phyloP scores from a whole-genome alignment of 495 filamentous ascomycete genomes.

The Terfezia boudieri region DNA sequence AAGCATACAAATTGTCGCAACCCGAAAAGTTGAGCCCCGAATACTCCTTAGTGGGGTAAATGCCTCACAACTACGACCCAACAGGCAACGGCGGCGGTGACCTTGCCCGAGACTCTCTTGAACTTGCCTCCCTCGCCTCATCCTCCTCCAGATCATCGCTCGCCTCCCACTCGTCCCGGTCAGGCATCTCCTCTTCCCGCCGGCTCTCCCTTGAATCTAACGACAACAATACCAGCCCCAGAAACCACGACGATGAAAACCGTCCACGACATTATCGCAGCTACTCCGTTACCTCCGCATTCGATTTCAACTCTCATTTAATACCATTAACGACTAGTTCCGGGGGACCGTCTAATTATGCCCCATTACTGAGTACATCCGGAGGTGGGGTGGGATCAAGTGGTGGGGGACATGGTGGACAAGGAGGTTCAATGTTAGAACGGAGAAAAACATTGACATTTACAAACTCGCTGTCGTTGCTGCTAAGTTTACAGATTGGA shows the following conservation, averaged over 20 bases:
- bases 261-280: slow-evolving; percentile 38
- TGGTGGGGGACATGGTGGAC: slow-evolving; percentile 13
- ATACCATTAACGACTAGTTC: slow-evolving; percentile 81
- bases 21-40: too few relatives aligned
- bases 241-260: slow-evolving; percentile 1
- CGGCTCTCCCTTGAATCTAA: slow-evolving; percentile 68
- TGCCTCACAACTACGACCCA: too few relatives aligned
- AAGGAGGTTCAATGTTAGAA: slow-evolving; percentile 38
- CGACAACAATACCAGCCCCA: too few relatives aligned
- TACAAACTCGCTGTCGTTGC: slow-evolving; percentile 71
- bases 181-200: slow-evolving; percentile 74
- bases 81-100: slow-evolving; percentile 5
- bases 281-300: slow-evolving; percentile 76
- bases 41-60: too few relatives aligned
- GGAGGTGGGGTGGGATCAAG: slow-evolving; percentile 22
- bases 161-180: slow-evolving; percentile 44
- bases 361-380: slow-evolving; percentile 30
- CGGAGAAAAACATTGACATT: slow-evolving; percentile 91
- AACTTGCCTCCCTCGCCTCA: slow-evolving; percentile 81
- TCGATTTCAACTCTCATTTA: slow-evolving; percentile 77
- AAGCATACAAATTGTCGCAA: too few relatives aligned
- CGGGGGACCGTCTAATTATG: slow-evolving; percentile 54
- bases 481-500: slow-evolving; percentile 89
- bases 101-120: slow-evolving; percentile 68
- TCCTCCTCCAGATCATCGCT: slow-evolving; percentile 43